Conservation (phyloP, 2,329 filamentous ascomycete genomes). For the Dactylella cylindrospora region DNA sequence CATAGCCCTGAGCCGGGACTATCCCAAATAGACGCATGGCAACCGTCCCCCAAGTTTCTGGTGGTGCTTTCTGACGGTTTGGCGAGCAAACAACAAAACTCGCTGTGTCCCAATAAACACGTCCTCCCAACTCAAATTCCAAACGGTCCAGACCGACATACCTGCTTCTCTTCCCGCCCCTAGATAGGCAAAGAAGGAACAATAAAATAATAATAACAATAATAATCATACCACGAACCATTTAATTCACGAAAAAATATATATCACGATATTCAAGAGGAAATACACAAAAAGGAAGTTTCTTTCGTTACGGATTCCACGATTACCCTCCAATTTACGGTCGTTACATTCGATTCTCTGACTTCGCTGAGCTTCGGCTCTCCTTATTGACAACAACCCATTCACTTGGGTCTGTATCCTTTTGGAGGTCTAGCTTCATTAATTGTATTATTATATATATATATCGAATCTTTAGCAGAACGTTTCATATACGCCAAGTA, state of each 20-base stretch:
- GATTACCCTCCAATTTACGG: too few species aligned
- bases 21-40: conserved; percentile 34
- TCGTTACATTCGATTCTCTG: not conserved
- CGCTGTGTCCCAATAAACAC: too few species aligned
- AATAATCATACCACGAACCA: conserved; percentile 3
- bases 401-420: conserved; percentile 30
- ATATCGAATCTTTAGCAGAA: conserved; percentile 5
- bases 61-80: too few species aligned
- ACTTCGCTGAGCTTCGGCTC: conserved; percentile 30
- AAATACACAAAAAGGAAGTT: too few species aligned
- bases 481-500: conserved; percentile 20
- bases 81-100: too few species aligned
- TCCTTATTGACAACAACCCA: conserved; percentile 29
- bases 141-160: too few species aligned
- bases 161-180: not conserved
- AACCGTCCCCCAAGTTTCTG: too few species aligned
- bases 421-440: conserved; percentile 5
- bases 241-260: not conserved
- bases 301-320: conserved; percentile 6
- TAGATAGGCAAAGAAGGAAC: conserved; percentile 1
- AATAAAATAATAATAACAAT: conserved; percentile 1
- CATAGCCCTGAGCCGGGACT: too few species aligned
- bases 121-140: not conserved
- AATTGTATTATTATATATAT: conserved; percentile 3
- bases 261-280: conserved; percentile 16